These are phyloP conservation scores for Cystobasidium sp. DNA, from an alignment of 1,284 basidiomycete species.

Conservation along the genomic window DNA sequence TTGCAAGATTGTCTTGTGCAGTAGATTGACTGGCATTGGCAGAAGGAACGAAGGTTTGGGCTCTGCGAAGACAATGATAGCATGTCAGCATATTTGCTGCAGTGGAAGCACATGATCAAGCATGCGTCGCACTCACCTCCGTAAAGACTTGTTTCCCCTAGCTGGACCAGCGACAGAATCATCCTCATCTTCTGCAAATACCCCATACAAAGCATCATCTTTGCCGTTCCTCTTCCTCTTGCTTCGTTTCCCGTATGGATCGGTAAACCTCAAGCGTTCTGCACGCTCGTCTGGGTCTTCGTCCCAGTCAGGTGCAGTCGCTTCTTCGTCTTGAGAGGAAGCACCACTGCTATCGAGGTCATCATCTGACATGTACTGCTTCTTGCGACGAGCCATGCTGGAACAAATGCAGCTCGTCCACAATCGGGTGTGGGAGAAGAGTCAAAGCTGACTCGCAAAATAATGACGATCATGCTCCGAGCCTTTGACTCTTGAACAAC, in stretches of 20 bases:
- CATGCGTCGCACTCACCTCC: constrained; percentile 45
- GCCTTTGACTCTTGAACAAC: too few species aligned
- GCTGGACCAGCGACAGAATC: constrained; percentile 60
- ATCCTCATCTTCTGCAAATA: constrained; percentile 76
- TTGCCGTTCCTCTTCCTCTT: constrained; percentile 66
- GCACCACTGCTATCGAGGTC: constrained; percentile 65
- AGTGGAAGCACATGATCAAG: background rate
- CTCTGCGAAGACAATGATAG: background rate
- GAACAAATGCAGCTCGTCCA: background rate
- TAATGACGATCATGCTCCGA: background rate
- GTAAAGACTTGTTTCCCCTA: constrained; percentile 54
- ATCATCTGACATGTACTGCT: constrained; percentile 73
- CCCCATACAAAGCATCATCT: constrained; percentile 78
- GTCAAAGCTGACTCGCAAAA: background rate
- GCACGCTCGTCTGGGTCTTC: constrained; percentile 71
- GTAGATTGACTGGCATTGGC: constrained; percentile 10
- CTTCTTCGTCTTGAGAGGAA: constrained; percentile 62
- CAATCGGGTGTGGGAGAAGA: background rate
- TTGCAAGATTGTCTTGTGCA: background rate
- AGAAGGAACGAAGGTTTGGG: constrained; percentile 16
- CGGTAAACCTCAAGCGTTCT: constrained; percentile 76
- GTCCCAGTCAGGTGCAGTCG: constrained; percentile 58
- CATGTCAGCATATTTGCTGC: constrained; percentile 3
- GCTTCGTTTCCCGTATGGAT: constrained; percentile 73
- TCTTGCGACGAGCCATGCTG: constrained; percentile 79